Percentiles rank a stretch among this genome's conserved stretches.
phyloP scores from a whole-genome alignment of 179 eudicot species.

The Kewa caespitosa region DNA sequence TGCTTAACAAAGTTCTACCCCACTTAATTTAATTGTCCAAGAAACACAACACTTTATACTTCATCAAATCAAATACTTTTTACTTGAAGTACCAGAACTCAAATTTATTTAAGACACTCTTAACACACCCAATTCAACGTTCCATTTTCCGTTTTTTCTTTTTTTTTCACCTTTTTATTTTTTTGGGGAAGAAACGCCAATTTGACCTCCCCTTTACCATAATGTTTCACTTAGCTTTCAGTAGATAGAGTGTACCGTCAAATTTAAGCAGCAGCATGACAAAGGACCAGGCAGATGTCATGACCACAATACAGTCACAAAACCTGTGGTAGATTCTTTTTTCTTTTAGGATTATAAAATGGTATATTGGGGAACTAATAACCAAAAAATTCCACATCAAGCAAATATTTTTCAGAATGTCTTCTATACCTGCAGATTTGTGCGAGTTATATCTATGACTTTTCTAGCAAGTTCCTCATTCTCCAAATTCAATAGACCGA shows the following conservation, averaged over 20 bases:
- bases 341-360: background rate
- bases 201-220: too few relatives aligned
- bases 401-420: background rate
- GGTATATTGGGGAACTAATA: background rate
- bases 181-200: too few relatives aligned
- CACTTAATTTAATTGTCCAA: background rate
- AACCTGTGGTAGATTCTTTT: background rate
- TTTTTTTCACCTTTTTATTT: too few relatives aligned
- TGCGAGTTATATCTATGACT: conserved; percentile 53
- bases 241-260: background rate
- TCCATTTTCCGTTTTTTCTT: too few relatives aligned
- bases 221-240: too few relatives aligned
- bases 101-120: too few relatives aligned
- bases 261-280: background rate
- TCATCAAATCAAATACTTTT: background rate
- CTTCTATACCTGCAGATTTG: conserved; percentile 65
- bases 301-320: background rate
- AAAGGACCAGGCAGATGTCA: background rate
- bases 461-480: conserved; percentile 70
- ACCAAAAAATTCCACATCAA: background rate
- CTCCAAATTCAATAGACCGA: conserved; percentile 90
- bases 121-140: too few relatives aligned
- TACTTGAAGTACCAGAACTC: background rate
- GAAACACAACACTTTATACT: background rate
- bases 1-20: too few relatives aligned